These are phyloP conservation scores for Pseudogymnoascus sp. DNA, from an alignment of 2,329 filamentous ascomycete genomes.

Conservation along the genomic window DNA sequence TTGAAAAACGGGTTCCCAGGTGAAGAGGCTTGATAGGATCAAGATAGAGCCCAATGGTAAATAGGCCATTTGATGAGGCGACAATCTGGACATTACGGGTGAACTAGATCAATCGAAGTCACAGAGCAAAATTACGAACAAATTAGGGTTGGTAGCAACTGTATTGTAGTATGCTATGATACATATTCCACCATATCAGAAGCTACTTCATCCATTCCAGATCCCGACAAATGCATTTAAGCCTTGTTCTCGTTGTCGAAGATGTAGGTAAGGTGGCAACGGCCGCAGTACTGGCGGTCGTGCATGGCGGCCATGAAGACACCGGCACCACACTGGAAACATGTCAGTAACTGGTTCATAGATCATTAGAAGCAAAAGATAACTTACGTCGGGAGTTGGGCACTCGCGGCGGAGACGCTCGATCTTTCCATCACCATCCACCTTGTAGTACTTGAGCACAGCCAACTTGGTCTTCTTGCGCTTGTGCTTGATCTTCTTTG, in stretches of 20 bases:
- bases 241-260: constrained; percentile 52
- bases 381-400: constrained; percentile 76
- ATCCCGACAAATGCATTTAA: constrained; percentile 12
- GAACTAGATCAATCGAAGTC: background rate
- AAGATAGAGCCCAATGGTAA: background rate
- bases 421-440: constrained; percentile 98
- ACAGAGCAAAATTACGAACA: background rate
- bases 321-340: constrained; percentile 85
- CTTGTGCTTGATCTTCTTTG: constrained; percentile 99
- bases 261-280: constrained; percentile 67
- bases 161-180: constrained; percentile 1
- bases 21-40: constrained; percentile 32
- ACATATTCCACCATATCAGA: constrained; percentile 1
- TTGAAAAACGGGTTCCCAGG: constrained; percentile 48
- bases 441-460: constrained; percentile 99
- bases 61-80: background rate
- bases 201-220: constrained; percentile 6
- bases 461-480: constrained; percentile 99
- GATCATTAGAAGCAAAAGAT: background rate
- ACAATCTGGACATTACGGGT: background rate
- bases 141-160: constrained; percentile 11
- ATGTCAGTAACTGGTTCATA: constrained; percentile 31
- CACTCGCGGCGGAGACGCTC: constrained; percentile 98
- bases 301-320: constrained; percentile 99
- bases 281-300: constrained; percentile 74